Evolutionary conservation across 2,329 filamentous ascomycete species (phyloP).

Genomic region (Canariomyces notabilis): DNA sequence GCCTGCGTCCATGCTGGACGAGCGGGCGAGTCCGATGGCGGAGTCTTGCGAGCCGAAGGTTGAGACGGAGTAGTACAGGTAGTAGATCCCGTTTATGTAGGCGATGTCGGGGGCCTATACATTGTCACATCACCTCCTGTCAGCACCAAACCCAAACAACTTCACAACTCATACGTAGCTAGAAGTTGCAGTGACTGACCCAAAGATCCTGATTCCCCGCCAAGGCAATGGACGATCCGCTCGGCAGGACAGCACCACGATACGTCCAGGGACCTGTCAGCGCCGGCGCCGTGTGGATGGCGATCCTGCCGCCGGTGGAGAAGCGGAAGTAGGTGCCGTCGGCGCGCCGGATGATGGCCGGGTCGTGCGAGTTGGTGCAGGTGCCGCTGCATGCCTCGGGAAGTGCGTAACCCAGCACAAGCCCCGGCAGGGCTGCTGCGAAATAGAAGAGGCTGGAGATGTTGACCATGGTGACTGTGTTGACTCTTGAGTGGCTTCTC

Average conservation of each 20-base stretch:
- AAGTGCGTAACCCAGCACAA: slow-evolving; percentile 26
- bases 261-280: slow-evolving; percentile 39
- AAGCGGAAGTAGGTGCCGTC: slow-evolving; percentile 38
- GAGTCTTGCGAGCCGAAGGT: slow-evolving; percentile 56
- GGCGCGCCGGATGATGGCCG: slow-evolving; percentile 32
- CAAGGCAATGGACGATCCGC: slow-evolving; percentile 36
- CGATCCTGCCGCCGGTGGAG: slow-evolving; percentile 34
- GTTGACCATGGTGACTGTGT: not conserved
- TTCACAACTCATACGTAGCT: too few relatives aligned
- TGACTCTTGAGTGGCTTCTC: too few relatives aligned
- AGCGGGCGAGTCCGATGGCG: slow-evolving; percentile 52
- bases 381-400: slow-evolving; percentile 33
- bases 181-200: slow-evolving; percentile 32
- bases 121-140: too few relatives aligned
- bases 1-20: slow-evolving; percentile 29
- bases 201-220: slow-evolving; percentile 39
- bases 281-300: slow-evolving; percentile 29
- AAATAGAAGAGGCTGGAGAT: not conserved
- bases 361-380: slow-evolving; percentile 35
- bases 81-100: slow-evolving; percentile 53
- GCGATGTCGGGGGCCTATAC: slow-evolving; percentile 58
- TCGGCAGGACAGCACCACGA: slow-evolving; percentile 36
- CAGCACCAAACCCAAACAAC: too few relatives aligned
- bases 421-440: slow-evolving; percentile 4
- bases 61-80: slow-evolving; percentile 65